Percentiles rank a stretch among this genome's conserved stretches.
These are phyloP conservation scores for Circinella minor DNA, from an alignment of 371 early-diverging fungal species.

Conservation along the genomic window DNA sequence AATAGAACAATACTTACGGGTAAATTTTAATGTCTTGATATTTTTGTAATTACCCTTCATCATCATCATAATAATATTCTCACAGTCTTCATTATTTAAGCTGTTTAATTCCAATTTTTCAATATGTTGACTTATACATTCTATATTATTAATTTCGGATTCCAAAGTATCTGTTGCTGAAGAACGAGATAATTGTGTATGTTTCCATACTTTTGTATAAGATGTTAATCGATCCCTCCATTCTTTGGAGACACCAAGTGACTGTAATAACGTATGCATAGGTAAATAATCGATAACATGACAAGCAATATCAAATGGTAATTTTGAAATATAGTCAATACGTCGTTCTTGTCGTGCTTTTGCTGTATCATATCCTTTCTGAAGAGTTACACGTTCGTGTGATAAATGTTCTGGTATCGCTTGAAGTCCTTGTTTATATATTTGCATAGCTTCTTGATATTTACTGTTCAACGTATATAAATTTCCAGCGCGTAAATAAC, in stretches of 20 bases:
- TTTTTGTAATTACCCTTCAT: slow-evolving; percentile 7
- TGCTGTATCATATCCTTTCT: background rate
- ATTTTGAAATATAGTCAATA: background rate
- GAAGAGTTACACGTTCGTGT: background rate
- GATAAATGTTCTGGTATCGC: background rate
- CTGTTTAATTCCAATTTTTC: background rate
- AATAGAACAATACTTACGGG: background rate
- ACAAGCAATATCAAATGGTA: background rate
- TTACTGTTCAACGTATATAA: slow-evolving; percentile 8
- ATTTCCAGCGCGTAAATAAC: slow-evolving; percentile 9
- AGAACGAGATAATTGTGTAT: background rate
- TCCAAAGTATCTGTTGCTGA: background rate
- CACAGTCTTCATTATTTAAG: background rate
- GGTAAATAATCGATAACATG: background rate
- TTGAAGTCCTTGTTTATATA: slow-evolving; percentile 3
- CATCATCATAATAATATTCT: background rate
- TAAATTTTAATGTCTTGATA: background rate
- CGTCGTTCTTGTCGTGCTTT: background rate
- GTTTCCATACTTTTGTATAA: background rate
- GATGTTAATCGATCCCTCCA: background rate
- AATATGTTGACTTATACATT: background rate
- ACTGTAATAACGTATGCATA: background rate
- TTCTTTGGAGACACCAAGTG: background rate
- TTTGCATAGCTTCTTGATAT: slow-evolving; percentile 4
- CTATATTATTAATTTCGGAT: background rate